A percentile compares a stretch with the other conserved stretches of the same genome.
phyloP scores from a whole-genome alignment of 2,329 filamentous ascomycete species.

The Fusarium sp. region DNA sequence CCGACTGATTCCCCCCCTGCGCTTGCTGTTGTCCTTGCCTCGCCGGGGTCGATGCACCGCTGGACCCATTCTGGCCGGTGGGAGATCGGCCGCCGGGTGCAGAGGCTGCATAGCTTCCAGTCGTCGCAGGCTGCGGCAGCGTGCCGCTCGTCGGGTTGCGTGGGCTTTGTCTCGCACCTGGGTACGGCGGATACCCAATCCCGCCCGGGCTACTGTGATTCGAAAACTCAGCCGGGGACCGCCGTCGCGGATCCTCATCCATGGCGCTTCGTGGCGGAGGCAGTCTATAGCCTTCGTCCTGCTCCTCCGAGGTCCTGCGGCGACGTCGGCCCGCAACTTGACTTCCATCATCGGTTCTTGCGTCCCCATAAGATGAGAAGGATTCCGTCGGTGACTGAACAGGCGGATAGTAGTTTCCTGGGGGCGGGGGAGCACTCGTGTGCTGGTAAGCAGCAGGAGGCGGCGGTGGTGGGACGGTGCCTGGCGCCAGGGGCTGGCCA shows the following conservation, averaged over 20 bases:
- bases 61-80: constrained; percentile 54
- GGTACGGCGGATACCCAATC: constrained; percentile 57
- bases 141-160: constrained; percentile 54
- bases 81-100: constrained; percentile 57
- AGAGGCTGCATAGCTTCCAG: constrained; percentile 43
- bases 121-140: constrained; percentile 52
- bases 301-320: constrained; percentile 57
- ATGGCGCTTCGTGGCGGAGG: constrained; percentile 61
- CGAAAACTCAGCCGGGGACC: constrained; percentile 67
- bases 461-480: constrained; percentile 46
- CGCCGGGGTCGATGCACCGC: constrained; percentile 55
- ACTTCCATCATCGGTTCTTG: constrained; percentile 52
- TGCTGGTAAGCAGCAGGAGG: constrained; percentile 47
- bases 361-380: constrained; percentile 58
- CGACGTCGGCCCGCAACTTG: constrained; percentile 53
- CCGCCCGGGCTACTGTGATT: constrained; percentile 64
- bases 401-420: constrained; percentile 59
- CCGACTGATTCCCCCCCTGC: constrained; percentile 54
- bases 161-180: constrained; percentile 56
- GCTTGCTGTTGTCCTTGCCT: constrained; percentile 47
- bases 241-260: constrained; percentile 66
- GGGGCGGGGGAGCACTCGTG: constrained; percentile 53
- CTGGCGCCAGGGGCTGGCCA: constrained; percentile 67
- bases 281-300: constrained; percentile 60
- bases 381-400: constrained; percentile 63